Conservation (phyloP, 805 yeast genomes). For the Candida easanensis region DNA sequence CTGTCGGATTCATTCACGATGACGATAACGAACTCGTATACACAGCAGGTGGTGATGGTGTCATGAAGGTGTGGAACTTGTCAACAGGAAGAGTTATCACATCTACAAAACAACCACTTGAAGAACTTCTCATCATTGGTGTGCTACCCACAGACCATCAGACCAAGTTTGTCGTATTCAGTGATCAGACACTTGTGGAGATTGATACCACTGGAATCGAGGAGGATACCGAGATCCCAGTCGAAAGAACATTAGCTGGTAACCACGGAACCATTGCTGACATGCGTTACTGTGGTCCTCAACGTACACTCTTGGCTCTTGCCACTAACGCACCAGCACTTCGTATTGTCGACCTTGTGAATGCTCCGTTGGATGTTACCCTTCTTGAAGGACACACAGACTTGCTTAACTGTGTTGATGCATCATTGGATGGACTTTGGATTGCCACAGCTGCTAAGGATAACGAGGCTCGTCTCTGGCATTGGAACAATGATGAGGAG, state of each 20-base stretch:
- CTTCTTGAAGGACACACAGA: slow-evolving; percentile 83
- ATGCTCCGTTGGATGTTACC: slow-evolving; percentile 55
- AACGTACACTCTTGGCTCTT: slow-evolving; percentile 57
- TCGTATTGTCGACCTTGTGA: slow-evolving; percentile 65
- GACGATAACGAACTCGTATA: slow-evolving; percentile 55
- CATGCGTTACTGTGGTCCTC: slow-evolving; percentile 71
- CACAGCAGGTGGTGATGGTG: slow-evolving; percentile 74
- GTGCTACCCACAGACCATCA: slow-evolving; percentile 40
- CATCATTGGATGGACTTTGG: slow-evolving; percentile 82
- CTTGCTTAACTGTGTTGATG: slow-evolving; percentile 75
- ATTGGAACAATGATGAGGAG: slow-evolving; percentile 42
- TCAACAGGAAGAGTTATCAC: slow-evolving; percentile 52
- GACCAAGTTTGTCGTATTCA: slow-evolving; percentile 52
- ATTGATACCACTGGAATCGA: slow-evolving; percentile 36
- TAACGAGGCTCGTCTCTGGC: slow-evolving; percentile 82
- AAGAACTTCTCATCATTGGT: slow-evolving; percentile 71
- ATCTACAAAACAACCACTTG: slow-evolving; percentile 49
- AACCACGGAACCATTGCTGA: slow-evolving; percentile 96
- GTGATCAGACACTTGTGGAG: slow-evolving; percentile 80
- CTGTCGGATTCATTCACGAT: slow-evolving; percentile 71
- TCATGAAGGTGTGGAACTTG: slow-evolving; percentile 63
- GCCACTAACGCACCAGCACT: slow-evolving; percentile 94
- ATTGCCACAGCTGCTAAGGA: slow-evolving; percentile 91
- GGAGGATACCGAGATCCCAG: slow-evolving; percentile 36
- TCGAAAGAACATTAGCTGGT: slow-evolving; percentile 69